phyloP scores from a whole-genome alignment of 2,329 filamentous ascomycete genomes.

The Fusarium nodosum region DNA sequence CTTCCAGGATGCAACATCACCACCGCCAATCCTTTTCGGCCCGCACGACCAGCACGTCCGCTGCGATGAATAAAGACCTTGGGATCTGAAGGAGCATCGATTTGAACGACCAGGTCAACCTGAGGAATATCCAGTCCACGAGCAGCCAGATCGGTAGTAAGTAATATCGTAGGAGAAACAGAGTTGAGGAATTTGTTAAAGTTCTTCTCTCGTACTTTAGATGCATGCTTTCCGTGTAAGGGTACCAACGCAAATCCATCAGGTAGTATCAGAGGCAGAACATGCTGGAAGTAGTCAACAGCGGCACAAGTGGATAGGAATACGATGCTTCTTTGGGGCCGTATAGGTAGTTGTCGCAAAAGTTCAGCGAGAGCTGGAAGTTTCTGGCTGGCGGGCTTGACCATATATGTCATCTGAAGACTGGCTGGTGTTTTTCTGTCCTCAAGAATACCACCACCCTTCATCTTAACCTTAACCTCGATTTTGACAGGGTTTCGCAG shows the following conservation, averaged over 20 bases:
- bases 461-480: conserved; percentile 87
- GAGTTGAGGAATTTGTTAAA: conserved; percentile 84
- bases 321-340: conserved; percentile 86
- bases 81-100: conserved; percentile 86
- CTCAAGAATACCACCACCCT: conserved; percentile 74
- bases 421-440: conserved; percentile 92
- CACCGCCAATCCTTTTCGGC: conserved; percentile 85
- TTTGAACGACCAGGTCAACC: conserved; percentile 90
- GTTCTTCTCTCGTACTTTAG: conserved; percentile 89
- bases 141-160: conserved; percentile 94
- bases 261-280: conserved; percentile 81
- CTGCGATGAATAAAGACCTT: conserved; percentile 97
- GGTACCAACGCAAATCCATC: conserved; percentile 78
- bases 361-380: conserved; percentile 80
- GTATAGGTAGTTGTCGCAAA: conserved; percentile 76
- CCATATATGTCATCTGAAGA: conserved; percentile 89
- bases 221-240: conserved; percentile 91
- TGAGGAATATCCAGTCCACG: conserved; percentile 92
- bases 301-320: conserved; percentile 95
- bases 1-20: conserved; percentile 86
- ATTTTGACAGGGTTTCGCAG: conserved; percentile 95
- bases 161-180: conserved; percentile 80
- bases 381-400: conserved; percentile 82
- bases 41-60: conserved; percentile 90
- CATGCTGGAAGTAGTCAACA: conserved; percentile 91